Evolutionary conservation across 2,329 filamentous ascomycete genomes (phyloP).

Genomic region (Parastagonospora nodorum): DNA sequence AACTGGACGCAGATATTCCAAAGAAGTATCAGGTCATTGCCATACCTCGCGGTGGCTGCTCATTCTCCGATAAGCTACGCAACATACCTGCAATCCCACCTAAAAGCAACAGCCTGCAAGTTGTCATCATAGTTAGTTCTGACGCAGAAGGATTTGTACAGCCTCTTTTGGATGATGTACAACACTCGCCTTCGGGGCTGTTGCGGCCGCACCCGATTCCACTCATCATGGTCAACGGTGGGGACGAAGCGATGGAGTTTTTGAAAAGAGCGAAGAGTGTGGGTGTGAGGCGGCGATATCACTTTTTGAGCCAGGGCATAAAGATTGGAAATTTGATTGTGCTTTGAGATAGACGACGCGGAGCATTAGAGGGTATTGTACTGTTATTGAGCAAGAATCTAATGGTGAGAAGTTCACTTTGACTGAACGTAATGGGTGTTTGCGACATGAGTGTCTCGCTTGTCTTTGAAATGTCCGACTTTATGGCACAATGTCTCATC

Average conservation of each 20-base stretch:
- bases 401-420: too few relatives aligned
- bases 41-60: conserved; percentile 80
- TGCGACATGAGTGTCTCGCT: too few relatives aligned
- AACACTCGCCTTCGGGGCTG: conserved; percentile 72
- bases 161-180: conserved; percentile 76
- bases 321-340: conserved; percentile 80
- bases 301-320: conserved; percentile 79
- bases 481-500: too few relatives aligned
- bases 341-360: conserved; percentile 42
- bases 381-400: too few relatives aligned
- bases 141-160: conserved; percentile 50
- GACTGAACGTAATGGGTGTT: too few relatives aligned
- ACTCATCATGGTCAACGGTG: conserved; percentile 80
- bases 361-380: too few relatives aligned
- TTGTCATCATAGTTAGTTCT: conserved; percentile 78
- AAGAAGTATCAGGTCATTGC: conserved; percentile 75
- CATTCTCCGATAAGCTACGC: conserved; percentile 79
- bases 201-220: conserved; percentile 73
- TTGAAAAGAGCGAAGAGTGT: conserved; percentile 69
- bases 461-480: too few relatives aligned
- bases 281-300: conserved; percentile 78
- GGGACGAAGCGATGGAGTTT: conserved; percentile 66
- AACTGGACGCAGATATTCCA: conserved; percentile 58
- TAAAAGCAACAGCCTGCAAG: conserved; percentile 66
- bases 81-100: conserved; percentile 82